Conservation (phyloP, 108 stramenopile genomes). For the Bacterosira constricta region DNA sequence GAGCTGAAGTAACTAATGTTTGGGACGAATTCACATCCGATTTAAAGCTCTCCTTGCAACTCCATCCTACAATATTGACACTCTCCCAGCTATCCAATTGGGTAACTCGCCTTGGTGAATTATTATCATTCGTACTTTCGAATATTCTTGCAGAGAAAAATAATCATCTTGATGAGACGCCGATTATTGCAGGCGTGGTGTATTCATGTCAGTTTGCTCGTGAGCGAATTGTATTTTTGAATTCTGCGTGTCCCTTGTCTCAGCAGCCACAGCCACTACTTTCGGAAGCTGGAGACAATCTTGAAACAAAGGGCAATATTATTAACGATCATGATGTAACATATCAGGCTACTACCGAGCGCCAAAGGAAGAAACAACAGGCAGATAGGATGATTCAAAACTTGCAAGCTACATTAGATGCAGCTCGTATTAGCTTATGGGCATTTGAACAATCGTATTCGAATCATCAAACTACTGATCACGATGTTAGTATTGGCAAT, state of each 20-base stretch:
- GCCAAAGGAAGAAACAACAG: not conserved
- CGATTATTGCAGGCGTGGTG: not conserved
- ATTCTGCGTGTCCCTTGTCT: slow-evolving; percentile 21
- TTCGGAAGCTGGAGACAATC: not conserved
- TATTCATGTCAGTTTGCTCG: slow-evolving; percentile 14
- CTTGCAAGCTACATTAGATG: slow-evolving; percentile 30
- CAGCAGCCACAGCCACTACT: not conserved
- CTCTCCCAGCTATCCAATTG: slow-evolving; percentile 38
- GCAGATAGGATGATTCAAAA: slow-evolving; percentile 12
- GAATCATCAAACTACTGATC: not conserved
- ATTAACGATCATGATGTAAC: too few species aligned
- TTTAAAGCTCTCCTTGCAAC: slow-evolving; percentile 9
- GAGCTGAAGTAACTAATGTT: too few species aligned
- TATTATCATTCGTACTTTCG: slow-evolving; percentile 11
- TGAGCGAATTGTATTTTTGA: slow-evolving; percentile 25
- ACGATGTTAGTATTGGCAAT: not conserved
- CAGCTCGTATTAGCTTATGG: slow-evolving; percentile 39
- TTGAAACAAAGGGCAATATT: not conserved
- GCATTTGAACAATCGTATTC: slow-evolving; percentile 30
- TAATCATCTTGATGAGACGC: not conserved
- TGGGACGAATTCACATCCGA: slow-evolving; percentile 42
- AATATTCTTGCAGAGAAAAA: not conserved
- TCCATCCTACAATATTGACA: slow-evolving; percentile 13
- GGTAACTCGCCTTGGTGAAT: slow-evolving; percentile 23
- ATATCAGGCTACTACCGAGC: too few species aligned